Base-by-base conservation (phyloP, 192 early-diverging fungal genomes). In the Podila minutissima region DNA sequence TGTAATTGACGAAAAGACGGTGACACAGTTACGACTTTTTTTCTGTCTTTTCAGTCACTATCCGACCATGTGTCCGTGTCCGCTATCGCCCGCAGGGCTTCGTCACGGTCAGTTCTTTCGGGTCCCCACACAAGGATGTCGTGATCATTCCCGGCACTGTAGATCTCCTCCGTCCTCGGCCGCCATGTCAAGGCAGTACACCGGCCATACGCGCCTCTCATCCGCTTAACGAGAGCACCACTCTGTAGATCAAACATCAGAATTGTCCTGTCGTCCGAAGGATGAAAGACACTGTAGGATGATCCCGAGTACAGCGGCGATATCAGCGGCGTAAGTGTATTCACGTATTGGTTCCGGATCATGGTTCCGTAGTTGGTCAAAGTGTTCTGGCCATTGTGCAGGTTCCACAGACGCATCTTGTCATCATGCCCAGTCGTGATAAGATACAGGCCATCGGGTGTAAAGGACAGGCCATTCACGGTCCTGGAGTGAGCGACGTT, bases 401-500 rank as follows among this genome's bases (percentile, higher is more conserved):
- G 72, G 75, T 89, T 88, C 94, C 94, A 95, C 10, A 91, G 82
- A 19, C 88, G 87, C 57, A 93, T 83, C 51, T 81, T 85, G 32
- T 88, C 84, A 71, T 93, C 93, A n/a, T 85, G 74, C 0, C 87
- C 90, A 15, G 86, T 78, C 24, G 87, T 89, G 55, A 94, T 62
- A 15, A 96, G 62, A 37, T 87, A 70, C 4, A 77, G 69, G 2
- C 93, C 91, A 75, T 91, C 89, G 0, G 84, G 85, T 4, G 90
- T 89, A 69, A 94, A 91, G 5, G 76, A 60, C 17, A 95, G 61
- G n/a, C 94, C 91, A 64, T 90, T 92, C 57, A 94, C 84, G 4
- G 83, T 69, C 28, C 84, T 84, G 19, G 82, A 84, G 35, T 94
- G 92, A 0, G 92, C 90, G 20, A 61, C 33, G 33, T 83, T 83